Base-by-base conservation (phyloP, 768 basidiomycete species). In the Neoboletus magnificus region DNA sequence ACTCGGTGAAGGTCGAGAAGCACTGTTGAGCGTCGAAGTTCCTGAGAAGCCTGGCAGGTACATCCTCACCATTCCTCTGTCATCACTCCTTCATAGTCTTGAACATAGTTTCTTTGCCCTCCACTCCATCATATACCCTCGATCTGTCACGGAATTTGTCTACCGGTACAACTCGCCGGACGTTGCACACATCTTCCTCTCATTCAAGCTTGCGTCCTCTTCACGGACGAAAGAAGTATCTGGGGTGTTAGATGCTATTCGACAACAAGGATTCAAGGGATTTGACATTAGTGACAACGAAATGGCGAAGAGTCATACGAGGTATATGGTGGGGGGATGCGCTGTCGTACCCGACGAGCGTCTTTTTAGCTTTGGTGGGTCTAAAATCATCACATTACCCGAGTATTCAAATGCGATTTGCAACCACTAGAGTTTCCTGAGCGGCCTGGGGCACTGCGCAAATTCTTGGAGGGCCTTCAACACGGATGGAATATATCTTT, bases 221-320 rank as follows among this genome's bases (percentile, higher is more conserved):
- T 60, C 61, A 1, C 80, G 91, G 15, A 66, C 75, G 41, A 73
- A 74, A 41, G 91, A 93, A 71, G 86, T 92, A 12, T 61, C 75
- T 8, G 77, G 78, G 20, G 78, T 98, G 29, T 74, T 95, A 9
- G 67, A 74, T 0, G 77, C 81, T 4, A 77, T 98, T n/a, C 74
- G 80, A 62, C 71, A 73, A 29, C 74, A 77, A 33, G 88, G 85
- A 44, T 95, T 98, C 87, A 79, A 84, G 49, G 94, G 87, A 7
- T 79, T 77, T 59, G 97, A 99, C 68, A 87, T 99, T 64, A 93
- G 91, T 61, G 91, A 98, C 65, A 85, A 98, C 63, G 97, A 99
- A 74, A 77, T 98, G 68, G 93, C 94, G 1, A 99, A 99, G 71
- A 90, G 85, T 61, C 97, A 99, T 67, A 85, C 86, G 8, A 81